Evolutionary conservation across 2,329 filamentous ascomycete species (phyloP), one percentile per base, ranked within the genome.

Genomic region (Sphaerulina musiva): DNA sequence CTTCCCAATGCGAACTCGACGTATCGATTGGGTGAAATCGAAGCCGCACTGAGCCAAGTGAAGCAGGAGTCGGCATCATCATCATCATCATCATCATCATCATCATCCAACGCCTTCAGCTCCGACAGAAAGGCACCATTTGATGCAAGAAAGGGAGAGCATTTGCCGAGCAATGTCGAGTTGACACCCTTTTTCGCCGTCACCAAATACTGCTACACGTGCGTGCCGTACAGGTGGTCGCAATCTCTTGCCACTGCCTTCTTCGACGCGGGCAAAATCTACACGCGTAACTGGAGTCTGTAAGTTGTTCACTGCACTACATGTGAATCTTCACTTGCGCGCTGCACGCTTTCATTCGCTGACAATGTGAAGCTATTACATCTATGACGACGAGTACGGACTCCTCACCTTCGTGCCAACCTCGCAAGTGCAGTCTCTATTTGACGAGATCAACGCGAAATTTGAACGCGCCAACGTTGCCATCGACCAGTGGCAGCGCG

Each of bases 241-340:
- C 55, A 86, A 80, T 63, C 71, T 64, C 58, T 78, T 69, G 65
- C 76, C 62, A 60, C 80, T 74, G 68, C 62, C 63, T 77, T 80
- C 68, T 89, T 88, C 62, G 74, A 80, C 34, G 64, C 68, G 2
- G 78, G 72, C 29, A 74, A 88, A 47, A 75, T 86, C 59, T 80
- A 79, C 62, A 70, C 74, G 2, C 78, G 81, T 55, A 65, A 74
- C 9, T 95, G 90, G 90, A 83, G 92, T 58, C 73, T 95, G 87
- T 93, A 76, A 77, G 84, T 77, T n/a, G 17, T 43, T 41, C 29
- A 36, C 39, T 5, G 31, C 29, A 2, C 4, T 43, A 44, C 40
- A 60, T 46, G 46, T 4, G 20, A 20, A 36, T 41, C 34, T 47
- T 26, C 38, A 29, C 14, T 9, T 20, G n/a, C 9, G 14, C 23